These are phyloP conservation scores for Epichloe amarillans DNA, from an alignment of 2,329 filamentous ascomycete species.

Conservation along the genomic window DNA sequence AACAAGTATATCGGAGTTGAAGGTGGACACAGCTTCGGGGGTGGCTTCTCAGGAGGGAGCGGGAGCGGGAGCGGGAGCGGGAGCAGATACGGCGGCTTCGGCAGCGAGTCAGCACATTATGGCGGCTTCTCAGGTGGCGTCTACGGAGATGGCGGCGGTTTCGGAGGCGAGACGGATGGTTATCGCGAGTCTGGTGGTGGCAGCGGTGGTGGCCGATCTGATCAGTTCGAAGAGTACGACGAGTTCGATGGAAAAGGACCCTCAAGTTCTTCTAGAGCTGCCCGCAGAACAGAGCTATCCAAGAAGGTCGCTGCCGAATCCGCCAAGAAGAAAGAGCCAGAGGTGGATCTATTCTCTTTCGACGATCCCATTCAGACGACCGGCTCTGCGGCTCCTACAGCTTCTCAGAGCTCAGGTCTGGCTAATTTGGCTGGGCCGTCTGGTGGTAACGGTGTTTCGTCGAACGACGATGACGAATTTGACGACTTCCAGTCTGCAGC, in stretches of 20 bases:
- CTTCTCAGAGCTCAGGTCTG: constrained; percentile 33
- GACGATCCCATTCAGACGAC: constrained; percentile 55
- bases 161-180: constrained; percentile 52
- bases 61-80: constrained; percentile 34
- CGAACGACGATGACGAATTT: constrained; percentile 73
- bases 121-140: constrained; percentile 59
- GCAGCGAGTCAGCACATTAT: constrained; percentile 68
- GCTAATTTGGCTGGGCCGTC: constrained; percentile 26
- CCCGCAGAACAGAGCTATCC: constrained; percentile 20
- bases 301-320: constrained; percentile 43
- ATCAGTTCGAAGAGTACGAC: constrained; percentile 92
- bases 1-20: constrained; percentile 95
- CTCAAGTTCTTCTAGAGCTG: constrained; percentile 30
- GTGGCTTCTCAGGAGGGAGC: constrained; percentile 32
- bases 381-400: constrained; percentile 29
- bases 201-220: constrained; percentile 57
- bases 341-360: constrained; percentile 85
- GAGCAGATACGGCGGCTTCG: constrained; percentile 77
- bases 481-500: constrained; percentile 93
- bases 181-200: constrained; percentile 93
- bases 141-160: constrained; percentile 89
- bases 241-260: constrained; percentile 72
- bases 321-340: constrained; percentile 73
- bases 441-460: constrained; percentile 12
- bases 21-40: constrained; percentile 54